phyloP scores from a whole-genome alignment of 106 monocot genomes.

The Alisma plantagoaquatica region DNA sequence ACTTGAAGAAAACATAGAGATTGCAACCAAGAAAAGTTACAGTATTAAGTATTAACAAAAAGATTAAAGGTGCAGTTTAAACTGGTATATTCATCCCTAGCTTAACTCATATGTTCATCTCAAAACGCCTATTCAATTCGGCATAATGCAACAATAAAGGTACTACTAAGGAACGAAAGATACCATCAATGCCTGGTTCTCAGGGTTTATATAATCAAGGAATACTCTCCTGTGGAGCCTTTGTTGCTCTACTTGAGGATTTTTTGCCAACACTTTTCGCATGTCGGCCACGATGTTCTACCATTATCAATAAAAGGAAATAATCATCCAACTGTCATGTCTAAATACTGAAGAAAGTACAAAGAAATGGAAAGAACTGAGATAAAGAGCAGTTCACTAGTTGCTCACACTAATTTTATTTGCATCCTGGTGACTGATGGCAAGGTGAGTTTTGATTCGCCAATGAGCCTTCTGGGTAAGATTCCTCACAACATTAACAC shows the following conservation, averaged over 20 bases:
- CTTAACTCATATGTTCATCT: no score
- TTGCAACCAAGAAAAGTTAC: no score
- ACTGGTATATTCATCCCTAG: no score
- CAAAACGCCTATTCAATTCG: no score
- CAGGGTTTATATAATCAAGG: conserved; percentile 83
- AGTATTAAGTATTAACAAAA: no score
- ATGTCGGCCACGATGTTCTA: conserved; percentile 98
- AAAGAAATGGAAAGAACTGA: background rate
- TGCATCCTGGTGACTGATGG: conserved; percentile 93
- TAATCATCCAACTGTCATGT: no score
- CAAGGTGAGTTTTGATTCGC: conserved; percentile 98
- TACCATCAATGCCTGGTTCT: conserved; percentile 96
- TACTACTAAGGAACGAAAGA: background rate
- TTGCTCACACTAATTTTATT: conserved; percentile 77
- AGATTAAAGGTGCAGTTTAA: no score
- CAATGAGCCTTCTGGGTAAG: conserved; percentile 92
- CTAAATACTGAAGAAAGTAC: background rate
- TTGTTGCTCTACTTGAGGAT: conserved; percentile 97
- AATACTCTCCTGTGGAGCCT: conserved; percentile 95
- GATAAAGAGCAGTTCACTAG: background rate
- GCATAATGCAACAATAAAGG: no score
- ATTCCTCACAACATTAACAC: conserved; percentile 88
- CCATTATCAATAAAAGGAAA: conserved; percentile 5
- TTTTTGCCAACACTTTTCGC: conserved; percentile 93
- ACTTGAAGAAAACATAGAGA: no score